Conservation (phyloP, 305 asterid genomes). For the Solanum hybrid region DNA sequence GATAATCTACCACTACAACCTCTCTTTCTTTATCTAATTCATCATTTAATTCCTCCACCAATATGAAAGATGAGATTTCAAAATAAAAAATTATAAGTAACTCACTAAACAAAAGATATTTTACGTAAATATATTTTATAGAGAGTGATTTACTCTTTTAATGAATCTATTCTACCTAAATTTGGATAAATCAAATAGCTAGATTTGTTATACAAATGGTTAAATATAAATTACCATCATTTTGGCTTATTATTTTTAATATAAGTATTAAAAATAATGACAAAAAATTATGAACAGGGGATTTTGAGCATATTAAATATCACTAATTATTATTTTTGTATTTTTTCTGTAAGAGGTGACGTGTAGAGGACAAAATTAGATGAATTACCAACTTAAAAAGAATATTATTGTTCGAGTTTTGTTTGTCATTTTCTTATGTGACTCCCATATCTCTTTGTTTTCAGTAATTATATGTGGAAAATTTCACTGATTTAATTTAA, state of each 20-base stretch:
- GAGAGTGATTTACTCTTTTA: neutral
- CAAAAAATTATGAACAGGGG: neutral
- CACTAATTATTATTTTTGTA: neutral
- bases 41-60: no score
- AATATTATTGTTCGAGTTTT: neutral
- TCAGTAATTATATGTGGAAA: neutral
- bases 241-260: neutral
- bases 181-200: neutral
- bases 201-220: neutral
- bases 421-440: neutral
- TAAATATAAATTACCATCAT: neutral
- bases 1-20: no score
- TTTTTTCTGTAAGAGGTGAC: neutral
- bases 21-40: no score
- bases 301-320: neutral
- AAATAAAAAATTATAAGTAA: neutral
- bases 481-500: neutral
- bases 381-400: neutral
- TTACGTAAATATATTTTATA: neutral
- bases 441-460: neutral
- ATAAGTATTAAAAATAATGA: neutral
- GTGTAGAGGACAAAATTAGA: neutral
- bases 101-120: no score
- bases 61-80: neutral
- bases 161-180: neutral